Conservation (phyloP, 805 yeast genomes). For the Candida jianshihensis region DNA sequence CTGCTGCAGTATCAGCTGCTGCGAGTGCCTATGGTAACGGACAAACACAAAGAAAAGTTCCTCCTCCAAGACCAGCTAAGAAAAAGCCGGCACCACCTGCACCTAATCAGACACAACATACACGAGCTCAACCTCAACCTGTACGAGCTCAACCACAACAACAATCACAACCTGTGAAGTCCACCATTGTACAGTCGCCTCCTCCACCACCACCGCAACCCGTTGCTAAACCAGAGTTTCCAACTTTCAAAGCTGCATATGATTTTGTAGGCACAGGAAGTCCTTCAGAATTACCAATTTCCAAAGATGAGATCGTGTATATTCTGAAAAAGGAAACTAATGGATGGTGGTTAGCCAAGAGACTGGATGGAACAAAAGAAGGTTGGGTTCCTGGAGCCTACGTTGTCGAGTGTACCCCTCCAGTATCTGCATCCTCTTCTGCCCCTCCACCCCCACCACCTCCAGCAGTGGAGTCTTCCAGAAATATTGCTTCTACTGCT, state of each 20-base stretch:
- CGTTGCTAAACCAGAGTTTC: conserved; percentile 53
- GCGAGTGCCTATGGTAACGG: conserved; percentile 30
- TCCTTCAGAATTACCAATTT: conserved; percentile 72
- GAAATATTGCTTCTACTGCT: conserved; percentile 12
- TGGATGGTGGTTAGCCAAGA: conserved; percentile 92
- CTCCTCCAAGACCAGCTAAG: conserved; percentile 23
- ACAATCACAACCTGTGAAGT: conserved; percentile 57
- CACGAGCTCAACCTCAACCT: conserved; percentile 22
- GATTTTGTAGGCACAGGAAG: conserved; percentile 85
- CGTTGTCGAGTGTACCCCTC: conserved; percentile 52
- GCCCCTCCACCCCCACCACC: conserved; percentile 34
- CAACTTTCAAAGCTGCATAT: conserved; percentile 78
- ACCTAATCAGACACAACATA: conserved; percentile 29
- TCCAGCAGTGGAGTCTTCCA: conserved; percentile 33
- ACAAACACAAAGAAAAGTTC: conserved; percentile 20
- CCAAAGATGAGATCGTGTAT: conserved; percentile 68
- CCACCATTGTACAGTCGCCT: too few species aligned
- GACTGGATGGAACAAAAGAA: conserved; percentile 64
- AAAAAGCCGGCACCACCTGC: conserved; percentile 22
- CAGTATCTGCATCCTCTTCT: conserved; percentile 26
- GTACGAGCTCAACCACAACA: conserved; percentile 26
- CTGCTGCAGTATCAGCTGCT: conserved; percentile 30
- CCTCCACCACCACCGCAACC: conserved; percentile 79
- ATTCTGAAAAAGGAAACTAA: conserved; percentile 69
- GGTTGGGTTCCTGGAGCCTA: conserved; percentile 99